Conservation (phyloP, 1,284 basidiomycete species). For the Mycena citricolor region DNA sequence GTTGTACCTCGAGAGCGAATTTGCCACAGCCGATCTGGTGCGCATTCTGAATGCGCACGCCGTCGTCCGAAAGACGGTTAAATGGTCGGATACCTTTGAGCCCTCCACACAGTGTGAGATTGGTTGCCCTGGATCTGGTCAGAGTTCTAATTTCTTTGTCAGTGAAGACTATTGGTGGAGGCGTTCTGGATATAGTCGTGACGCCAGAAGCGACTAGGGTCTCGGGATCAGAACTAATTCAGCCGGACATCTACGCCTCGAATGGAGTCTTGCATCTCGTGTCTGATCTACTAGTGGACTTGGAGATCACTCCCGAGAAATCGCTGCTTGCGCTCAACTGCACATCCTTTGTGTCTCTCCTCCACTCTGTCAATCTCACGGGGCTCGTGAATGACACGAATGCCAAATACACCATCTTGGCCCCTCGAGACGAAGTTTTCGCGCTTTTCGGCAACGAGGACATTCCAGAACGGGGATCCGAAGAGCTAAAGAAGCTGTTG, state of each 20-base stretch:
- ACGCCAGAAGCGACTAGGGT: constrained; percentile 57
- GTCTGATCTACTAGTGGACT: constrained; percentile 76
- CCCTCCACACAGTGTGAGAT: constrained; percentile 54
- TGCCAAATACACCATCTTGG: constrained; percentile 78
- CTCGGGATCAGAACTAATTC: constrained; percentile 63
- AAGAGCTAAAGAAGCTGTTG: constrained; percentile 65
- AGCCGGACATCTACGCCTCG: constrained; percentile 86
- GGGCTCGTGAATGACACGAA: constrained; percentile 78
- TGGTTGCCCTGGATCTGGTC: constrained; percentile 16
- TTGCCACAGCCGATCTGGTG: constrained; percentile 75
- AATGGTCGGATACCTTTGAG: constrained; percentile 65
- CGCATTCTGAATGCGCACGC: constrained; percentile 80
- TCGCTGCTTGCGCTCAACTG: constrained; percentile 89
- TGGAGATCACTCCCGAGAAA: constrained; percentile 90
- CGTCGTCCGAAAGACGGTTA: constrained; percentile 55
- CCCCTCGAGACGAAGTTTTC: constrained; percentile 87
- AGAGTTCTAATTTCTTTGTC: constrained; percentile 14
- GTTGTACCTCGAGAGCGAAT: constrained; percentile 84
- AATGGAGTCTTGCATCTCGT: constrained; percentile 95
- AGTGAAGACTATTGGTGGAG: constrained; percentile 76
- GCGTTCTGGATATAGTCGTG: constrained; percentile 58
- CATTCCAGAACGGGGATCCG: constrained; percentile 63
- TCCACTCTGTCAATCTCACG: constrained; percentile 80
- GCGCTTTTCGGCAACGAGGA: constrained; percentile 50
- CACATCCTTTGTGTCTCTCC: constrained; percentile 84